Evolutionary conservation across 1,284 basidiomycete genomes (phyloP).

Genomic region (Apiotrichum akiyoshidainum): DNA sequence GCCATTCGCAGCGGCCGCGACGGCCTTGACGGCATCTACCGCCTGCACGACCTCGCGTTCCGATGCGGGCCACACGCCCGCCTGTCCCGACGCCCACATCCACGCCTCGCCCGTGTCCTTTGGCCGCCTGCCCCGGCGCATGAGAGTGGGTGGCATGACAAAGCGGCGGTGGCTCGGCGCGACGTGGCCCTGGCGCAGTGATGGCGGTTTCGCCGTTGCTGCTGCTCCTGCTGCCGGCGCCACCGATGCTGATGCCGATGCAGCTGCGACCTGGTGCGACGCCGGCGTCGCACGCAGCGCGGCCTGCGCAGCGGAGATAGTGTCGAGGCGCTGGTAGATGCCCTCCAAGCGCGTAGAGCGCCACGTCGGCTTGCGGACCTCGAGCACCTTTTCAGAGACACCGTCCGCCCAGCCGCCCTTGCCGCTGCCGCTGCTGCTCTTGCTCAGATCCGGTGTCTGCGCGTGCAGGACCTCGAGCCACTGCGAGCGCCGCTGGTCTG

Average conservation of each 20-base stretch:
- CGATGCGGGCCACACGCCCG: slow-evolving; percentile 19
- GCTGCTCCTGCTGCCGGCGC: background rate
- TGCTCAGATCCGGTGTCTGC: slow-evolving; percentile 3
- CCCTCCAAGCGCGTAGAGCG: slow-evolving; percentile 38
- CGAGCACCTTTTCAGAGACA: slow-evolving; percentile 65
- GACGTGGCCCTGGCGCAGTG: slow-evolving; percentile 30
- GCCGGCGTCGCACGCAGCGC: slow-evolving; percentile 23
- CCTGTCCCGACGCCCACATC: slow-evolving; percentile 31
- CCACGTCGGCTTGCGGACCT: slow-evolving; percentile 58
- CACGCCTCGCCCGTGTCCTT: slow-evolving; percentile 28
- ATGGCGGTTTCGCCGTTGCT: background rate
- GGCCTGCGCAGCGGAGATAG: slow-evolving; percentile 23
- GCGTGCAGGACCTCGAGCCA: slow-evolving; percentile 13
- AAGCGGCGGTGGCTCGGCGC: slow-evolving; percentile 36
- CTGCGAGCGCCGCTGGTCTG: slow-evolving; percentile 8
- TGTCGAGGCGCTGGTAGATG: slow-evolving; percentile 37
- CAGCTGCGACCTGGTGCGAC: slow-evolving; percentile 1
- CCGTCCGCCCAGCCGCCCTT: slow-evolving; percentile 61
- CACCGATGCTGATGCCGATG: background rate
- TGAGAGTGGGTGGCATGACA: slow-evolving; percentile 19
- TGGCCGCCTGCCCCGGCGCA: slow-evolving; percentile 26
- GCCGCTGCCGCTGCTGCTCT: slow-evolving; percentile 56
- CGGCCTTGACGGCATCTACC: slow-evolving; percentile 11
- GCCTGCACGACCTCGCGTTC: background rate
- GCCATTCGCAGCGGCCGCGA: background rate